Evolutionary conservation across 305 asterid species (phyloP), one percentile per base, ranked within the genome.

Genomic region (Lippia alba): DNA sequence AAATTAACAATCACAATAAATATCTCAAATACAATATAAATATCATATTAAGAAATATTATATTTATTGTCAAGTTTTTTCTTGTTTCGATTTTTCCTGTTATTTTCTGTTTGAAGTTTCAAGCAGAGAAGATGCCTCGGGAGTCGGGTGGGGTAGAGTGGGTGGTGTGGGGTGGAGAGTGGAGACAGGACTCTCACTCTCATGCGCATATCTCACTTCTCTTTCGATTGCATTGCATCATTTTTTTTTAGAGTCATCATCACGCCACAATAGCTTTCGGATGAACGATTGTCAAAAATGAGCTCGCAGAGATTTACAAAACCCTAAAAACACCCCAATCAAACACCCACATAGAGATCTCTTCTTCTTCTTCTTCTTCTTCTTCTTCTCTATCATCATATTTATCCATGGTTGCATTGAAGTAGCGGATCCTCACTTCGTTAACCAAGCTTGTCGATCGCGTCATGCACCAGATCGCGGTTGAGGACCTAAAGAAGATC

Each of bases 401-500:
- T 70, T 69, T 95, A n/a, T 97, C 96, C 20, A 95, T 89, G 97
- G 85, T 95, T 63, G 99, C 90, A 72, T 82, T 95, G 68, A 95
- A 95, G 88, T 97, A 95, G 71, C 79, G 96, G 48, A 89, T 92
- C 16, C 87, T 95, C 9, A 92, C 89, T 18, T 95, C 96, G 6
- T 87, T 95, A 2, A 84, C 96, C 16, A 95, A 92, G 79, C 94
- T 95, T 49, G 91, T 98, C 49, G 98, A 95, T 78, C 85, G 98
- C 49, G 99, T 92, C 77, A 95, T 98, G 39, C 99, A 95, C 82
- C 96, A 92, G 87, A 95, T 95, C 91, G 99, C 98, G 36, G 84
- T 95, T 34, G 96, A 95, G 55, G 99, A 95, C 82, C 91, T 95
- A 20, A 92, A 89, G 70, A 89, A 86, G 75, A 86, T 92, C 72